Conservation (phyloP, 2,329 filamentous ascomycete genomes). For the Pleomassaria siparia region DNA sequence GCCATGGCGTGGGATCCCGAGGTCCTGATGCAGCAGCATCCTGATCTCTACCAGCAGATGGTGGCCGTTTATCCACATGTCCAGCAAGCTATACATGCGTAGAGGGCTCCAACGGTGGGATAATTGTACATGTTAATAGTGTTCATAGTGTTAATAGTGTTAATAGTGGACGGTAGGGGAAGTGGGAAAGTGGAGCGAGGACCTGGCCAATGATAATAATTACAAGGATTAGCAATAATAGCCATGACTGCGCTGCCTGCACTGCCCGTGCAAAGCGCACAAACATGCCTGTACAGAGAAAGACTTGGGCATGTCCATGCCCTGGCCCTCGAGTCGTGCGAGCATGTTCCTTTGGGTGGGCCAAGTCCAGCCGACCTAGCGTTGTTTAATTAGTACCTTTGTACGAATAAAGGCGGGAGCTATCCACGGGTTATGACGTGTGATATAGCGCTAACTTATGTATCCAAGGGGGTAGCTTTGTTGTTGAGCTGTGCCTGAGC, state of each 20-base stretch:
- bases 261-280: not conserved
- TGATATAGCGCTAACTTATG: too few relatives aligned
- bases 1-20: conserved; percentile 69
- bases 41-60: conserved; percentile 78
- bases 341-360: conserved; percentile 15
- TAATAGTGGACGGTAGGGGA: too few relatives aligned
- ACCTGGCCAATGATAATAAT: too few relatives aligned
- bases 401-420: conserved; percentile 9
- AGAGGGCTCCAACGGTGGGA: conserved; percentile 9
- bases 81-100: conserved; percentile 71
- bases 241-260: too few relatives aligned
- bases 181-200: too few relatives aligned
- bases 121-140: too few relatives aligned
- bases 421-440: conserved; percentile 24
- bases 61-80: conserved; percentile 81
- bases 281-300: not conserved
- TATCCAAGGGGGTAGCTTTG: too few relatives aligned
- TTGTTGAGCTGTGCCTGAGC: not conserved
- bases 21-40: conserved; percentile 77
- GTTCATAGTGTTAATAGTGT: too few relatives aligned
- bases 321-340: conserved; percentile 3
- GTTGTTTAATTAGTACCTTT: conserved; percentile 13
- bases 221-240: too few relatives aligned
- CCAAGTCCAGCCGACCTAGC: conserved; percentile 25
- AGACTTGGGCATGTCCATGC: not conserved